Evolutionary conservation across 768 basidiomycete genomes (phyloP).

Genomic region (Rhizopogon sp.): DNA sequence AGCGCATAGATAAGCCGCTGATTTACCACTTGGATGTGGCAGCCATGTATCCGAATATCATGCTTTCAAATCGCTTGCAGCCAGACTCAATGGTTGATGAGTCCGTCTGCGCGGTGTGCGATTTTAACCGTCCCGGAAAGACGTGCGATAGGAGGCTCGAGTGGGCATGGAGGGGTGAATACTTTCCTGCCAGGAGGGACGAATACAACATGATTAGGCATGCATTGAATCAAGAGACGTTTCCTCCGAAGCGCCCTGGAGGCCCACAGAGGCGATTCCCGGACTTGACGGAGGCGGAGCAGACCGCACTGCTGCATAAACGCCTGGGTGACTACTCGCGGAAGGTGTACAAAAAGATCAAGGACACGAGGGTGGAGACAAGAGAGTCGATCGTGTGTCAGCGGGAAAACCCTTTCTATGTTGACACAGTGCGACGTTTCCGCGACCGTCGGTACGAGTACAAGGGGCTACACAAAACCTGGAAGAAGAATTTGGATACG

Average conservation of each 20-base stretch:
- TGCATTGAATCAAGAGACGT: conserved; percentile 90
- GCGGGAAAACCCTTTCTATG: conserved; percentile 97
- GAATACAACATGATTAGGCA: conserved; percentile 99
- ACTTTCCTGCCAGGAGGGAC: conserved; percentile 94
- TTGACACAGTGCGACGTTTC: conserved; percentile 96
- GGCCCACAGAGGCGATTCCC: conserved; percentile 74
- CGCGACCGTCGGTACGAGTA: conserved; percentile 98
- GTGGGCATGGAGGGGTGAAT: conserved; percentile 99
- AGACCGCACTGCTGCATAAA: conserved; percentile 90
- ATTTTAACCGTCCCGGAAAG: conserved; percentile 96
- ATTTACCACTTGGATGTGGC: conserved; percentile 99
- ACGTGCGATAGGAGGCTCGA: conserved; percentile 88
- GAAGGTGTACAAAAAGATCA: conserved; percentile 97
- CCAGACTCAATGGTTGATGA: conserved; percentile 98
- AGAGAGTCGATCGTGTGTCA: conserved; percentile 96
- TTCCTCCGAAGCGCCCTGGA: conserved; percentile 76
- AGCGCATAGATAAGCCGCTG: conserved; percentile 84
- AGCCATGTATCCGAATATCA: conserved; percentile 99
- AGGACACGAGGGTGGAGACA: conserved; percentile 93
- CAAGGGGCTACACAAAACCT: conserved; percentile 96
- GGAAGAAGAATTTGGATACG: conserved; percentile 96
- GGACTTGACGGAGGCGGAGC: conserved; percentile 81
- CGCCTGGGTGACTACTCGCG: conserved; percentile 97
- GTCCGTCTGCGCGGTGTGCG: conserved; percentile 94
- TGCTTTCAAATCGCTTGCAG: conserved; percentile 98